Percentiles rank a stretch among this genome's conserved stretches.
phyloP scores from a whole-genome alignment of 768 basidiomycete species.

The Auriculariales sp. region DNA sequence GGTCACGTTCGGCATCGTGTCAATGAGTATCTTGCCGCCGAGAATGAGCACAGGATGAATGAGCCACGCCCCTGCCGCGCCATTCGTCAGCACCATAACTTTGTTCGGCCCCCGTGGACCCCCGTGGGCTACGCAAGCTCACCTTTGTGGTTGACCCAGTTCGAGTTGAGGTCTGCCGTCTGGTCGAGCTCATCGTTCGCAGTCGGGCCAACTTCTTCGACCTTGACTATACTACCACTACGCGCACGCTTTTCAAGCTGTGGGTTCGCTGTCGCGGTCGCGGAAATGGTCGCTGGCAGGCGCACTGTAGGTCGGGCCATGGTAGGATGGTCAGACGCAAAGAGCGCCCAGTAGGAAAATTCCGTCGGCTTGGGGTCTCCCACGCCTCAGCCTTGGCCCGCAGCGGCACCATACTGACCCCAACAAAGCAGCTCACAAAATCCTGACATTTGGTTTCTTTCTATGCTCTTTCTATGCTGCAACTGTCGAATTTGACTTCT shows the following conservation, averaged over 20 bases:
- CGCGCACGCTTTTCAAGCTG: conserved; percentile 34
- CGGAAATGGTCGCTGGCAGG: too few species aligned
- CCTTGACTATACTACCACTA: conserved; percentile 67
- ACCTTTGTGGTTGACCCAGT: conserved; percentile 95
- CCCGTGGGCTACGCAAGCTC: conserved; percentile 2
- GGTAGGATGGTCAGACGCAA: too few species aligned
- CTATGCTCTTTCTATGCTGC: too few species aligned
- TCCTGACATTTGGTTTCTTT: too few species aligned
- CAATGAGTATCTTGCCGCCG: conserved; percentile 80
- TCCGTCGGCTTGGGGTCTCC: too few species aligned
- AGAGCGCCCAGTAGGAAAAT: too few species aligned
- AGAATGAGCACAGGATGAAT: conserved; percentile 92
- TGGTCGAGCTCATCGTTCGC: conserved; percentile 69
- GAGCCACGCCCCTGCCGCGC: conserved; percentile 76
- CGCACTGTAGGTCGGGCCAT: too few species aligned
- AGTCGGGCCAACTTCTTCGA: conserved; percentile 65
- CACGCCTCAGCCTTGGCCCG: too few species aligned
- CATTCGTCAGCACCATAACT: background rate
- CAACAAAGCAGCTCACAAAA: too few species aligned
- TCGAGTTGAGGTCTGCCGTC: conserved; percentile 70
- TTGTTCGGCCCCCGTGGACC: background rate
- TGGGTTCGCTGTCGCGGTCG: too few species aligned
- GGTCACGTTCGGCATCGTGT: conserved; percentile 86
- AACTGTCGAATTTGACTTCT: too few species aligned
- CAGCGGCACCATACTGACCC: too few species aligned